Evolutionary conservation across 1,284 basidiomycete species (phyloP).

Genomic region (Papiliotrema nemorosa): DNA sequence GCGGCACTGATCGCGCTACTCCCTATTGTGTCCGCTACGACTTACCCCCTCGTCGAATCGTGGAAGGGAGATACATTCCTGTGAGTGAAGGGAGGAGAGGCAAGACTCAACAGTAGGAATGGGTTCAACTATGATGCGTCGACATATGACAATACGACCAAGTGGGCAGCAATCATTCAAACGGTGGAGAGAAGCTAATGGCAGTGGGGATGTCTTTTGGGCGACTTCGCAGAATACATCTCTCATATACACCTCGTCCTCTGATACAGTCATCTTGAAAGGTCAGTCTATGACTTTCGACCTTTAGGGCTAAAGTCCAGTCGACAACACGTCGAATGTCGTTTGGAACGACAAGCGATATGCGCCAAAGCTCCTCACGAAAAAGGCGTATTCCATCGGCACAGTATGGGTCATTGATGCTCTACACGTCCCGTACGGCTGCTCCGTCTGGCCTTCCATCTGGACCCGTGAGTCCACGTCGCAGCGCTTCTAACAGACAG

Average conservation of each 20-base stretch:
- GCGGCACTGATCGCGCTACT: not conserved
- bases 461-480: conserved; percentile 19
- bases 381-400: conserved; percentile 60
- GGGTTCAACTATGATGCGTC: conserved; percentile 18
- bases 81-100: too few relatives aligned
- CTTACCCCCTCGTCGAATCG: conserved; percentile 24
- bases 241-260: conserved; percentile 57
- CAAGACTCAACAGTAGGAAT: conserved; percentile 17
- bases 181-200: not conserved
- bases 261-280: conserved; percentile 71
- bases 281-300: too few relatives aligned
- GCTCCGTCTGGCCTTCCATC: conserved; percentile 35
- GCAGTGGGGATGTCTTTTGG: conserved; percentile 61
- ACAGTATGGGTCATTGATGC: conserved; percentile 65
- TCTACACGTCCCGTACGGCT: conserved; percentile 60
- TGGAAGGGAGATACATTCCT: conserved; percentile 26
- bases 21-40: conserved; percentile 10
- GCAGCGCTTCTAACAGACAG: conserved; percentile 3
- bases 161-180: too few relatives aligned
- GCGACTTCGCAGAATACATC: conserved; percentile 39
- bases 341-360: conserved; percentile 64
- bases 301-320: conserved; percentile 10
- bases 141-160: conserved; percentile 44
- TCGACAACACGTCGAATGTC: conserved; percentile 36
- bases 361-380: conserved; percentile 62